phyloP scores from a whole-genome alignment of 192 early-diverging fungal genomes.

The Umbelopsis ramanniana region DNA sequence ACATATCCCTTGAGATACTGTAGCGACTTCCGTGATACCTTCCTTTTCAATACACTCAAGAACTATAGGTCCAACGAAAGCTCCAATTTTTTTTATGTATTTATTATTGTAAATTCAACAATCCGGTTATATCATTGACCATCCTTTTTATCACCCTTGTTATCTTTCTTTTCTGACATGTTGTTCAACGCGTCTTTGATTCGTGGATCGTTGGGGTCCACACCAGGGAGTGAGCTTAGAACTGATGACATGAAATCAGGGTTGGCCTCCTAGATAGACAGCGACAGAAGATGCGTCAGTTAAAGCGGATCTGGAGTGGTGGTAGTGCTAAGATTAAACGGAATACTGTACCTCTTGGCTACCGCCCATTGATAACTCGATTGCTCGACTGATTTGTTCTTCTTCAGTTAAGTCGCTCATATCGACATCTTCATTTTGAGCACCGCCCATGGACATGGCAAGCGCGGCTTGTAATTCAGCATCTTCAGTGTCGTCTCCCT shows the following conservation, averaged over 20 bases:
- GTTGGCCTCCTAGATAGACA: constrained; percentile 31
- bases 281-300: not conserved
- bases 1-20: too few species aligned
- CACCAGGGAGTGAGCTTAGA: constrained; percentile 82
- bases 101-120: constrained; percentile 22
- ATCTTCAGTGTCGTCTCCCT: constrained; percentile 33
- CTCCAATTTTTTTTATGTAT: not conserved
- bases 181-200: constrained; percentile 70
- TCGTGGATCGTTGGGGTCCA: constrained; percentile 84
- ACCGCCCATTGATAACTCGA: constrained; percentile 75
- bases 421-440: constrained; percentile 60
- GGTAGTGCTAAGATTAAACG: not conserved
- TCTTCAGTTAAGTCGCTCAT: constrained; percentile 76
- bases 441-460: constrained; percentile 65
- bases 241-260: constrained; percentile 74
- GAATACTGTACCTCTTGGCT: constrained; percentile 28
- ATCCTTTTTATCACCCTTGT: constrained; percentile 37
- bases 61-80: too few species aligned
- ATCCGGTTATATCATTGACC: constrained; percentile 1
- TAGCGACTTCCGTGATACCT: too few species aligned
- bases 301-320: not conserved
- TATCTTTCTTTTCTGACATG: constrained; percentile 47
- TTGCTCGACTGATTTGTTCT: constrained; percentile 71
- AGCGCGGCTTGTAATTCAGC: constrained; percentile 66
- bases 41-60: too few species aligned